phyloP scores from a whole-genome alignment of 2,329 filamentous ascomycete species.

The Penicillium sp. region DNA sequence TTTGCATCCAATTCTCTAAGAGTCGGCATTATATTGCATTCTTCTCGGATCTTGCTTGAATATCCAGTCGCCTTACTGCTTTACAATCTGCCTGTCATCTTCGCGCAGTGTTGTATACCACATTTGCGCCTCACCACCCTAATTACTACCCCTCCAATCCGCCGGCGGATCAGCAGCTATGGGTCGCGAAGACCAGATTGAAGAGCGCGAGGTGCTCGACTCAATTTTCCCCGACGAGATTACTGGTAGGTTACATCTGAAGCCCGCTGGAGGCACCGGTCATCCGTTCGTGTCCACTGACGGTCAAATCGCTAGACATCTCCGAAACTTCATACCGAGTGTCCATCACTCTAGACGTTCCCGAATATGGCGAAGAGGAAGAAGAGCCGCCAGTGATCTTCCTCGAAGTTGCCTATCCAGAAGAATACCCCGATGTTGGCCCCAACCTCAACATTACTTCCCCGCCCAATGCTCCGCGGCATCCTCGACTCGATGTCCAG shows the following conservation, averaged over 20 bases:
- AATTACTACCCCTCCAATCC: slow-evolving; percentile 32
- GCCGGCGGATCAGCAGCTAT: slow-evolving; percentile 38
- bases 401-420: slow-evolving; percentile 85
- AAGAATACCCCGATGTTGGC: slow-evolving; percentile 83
- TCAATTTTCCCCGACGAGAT: slow-evolving; percentile 99
- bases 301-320: slow-evolving; percentile 63
- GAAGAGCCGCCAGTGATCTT: slow-evolving; percentile 69
- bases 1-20: slow-evolving; percentile 13
- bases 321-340: slow-evolving; percentile 88
- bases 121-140: slow-evolving; percentile 5
- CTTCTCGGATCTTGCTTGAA: not conserved
- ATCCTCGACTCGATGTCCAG: slow-evolving; percentile 75
- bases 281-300: slow-evolving; percentile 13
- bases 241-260: slow-evolving; percentile 60
- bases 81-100: not conserved
- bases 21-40: not conserved
- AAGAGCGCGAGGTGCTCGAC: slow-evolving; percentile 96
- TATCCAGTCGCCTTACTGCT: not conserved
- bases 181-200: slow-evolving; percentile 79
- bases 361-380: slow-evolving; percentile 63
- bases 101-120: not conserved
- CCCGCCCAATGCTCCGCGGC: slow-evolving; percentile 67
- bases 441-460: slow-evolving; percentile 78
- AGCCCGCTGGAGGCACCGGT: not conserved
- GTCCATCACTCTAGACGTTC: slow-evolving; percentile 78